A percentile compares a stretch with the other conserved stretches of the same genome.
These are phyloP conservation scores for Dendrocalamus sinicus DNA, from an alignment of 176 grass and related monocot genomes.

Conservation along the genomic window DNA sequence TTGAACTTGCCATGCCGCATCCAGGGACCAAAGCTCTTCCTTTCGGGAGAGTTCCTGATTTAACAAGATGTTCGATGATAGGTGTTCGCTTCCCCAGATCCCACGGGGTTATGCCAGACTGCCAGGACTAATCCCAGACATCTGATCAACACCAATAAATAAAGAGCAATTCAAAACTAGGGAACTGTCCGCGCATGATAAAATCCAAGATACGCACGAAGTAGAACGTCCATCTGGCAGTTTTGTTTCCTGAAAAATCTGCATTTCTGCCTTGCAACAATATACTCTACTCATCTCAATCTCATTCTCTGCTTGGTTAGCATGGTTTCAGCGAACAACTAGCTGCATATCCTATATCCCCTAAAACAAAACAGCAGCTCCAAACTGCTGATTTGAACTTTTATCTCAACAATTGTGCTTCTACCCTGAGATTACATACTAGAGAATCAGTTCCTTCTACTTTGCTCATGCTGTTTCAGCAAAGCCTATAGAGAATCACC, in stretches of 20 bases:
- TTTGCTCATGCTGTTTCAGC: neutral
- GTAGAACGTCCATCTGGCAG: neutral
- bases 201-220: neutral
- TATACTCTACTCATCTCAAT: neutral
- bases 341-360: neutral
- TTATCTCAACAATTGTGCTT: neutral
- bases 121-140: conserved; percentile 85
- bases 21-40: conserved; percentile 85
- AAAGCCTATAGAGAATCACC: neutral
- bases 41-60: conserved; percentile 68
- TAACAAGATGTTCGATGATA: conserved; percentile 59
- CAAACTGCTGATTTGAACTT: neutral
- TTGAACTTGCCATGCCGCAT: conserved; percentile 69
- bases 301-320: neutral
- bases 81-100: conserved; percentile 80
- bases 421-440: neutral
- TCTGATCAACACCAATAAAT: conserved; percentile 45
- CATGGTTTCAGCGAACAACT: neutral
- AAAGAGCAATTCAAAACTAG: conserved; percentile 5
- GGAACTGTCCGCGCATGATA: neutral
- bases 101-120: conserved; percentile 75
- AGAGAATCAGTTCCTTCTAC: neutral
- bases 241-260: neutral
- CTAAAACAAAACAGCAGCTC: neutral
- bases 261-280: neutral